Base-by-base conservation (phyloP, 2,329 filamentous ascomycete species). In the Sporothrix brasiliensis region DNA sequence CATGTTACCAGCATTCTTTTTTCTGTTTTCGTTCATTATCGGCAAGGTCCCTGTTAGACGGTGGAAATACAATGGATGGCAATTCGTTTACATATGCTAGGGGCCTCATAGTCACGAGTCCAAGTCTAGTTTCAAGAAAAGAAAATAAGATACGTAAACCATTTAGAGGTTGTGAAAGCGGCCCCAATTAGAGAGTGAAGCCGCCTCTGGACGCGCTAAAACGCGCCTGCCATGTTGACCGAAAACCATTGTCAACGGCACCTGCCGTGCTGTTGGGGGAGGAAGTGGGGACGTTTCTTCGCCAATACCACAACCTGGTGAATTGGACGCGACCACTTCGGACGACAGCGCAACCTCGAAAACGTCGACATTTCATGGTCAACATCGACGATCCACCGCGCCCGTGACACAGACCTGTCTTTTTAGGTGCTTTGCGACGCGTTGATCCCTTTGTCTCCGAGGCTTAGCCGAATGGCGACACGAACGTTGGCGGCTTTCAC, bases 171-270 rank as follows among this genome's bases (percentile, higher is more conserved):
- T 47, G 44, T 30, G 27, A 30, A 3, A 30, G 27, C 27, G 27
- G 3, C 4, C 4, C 3, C 27, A 30, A 30, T 30, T 30, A 30
- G 4, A 30, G 27, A 30, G 27, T 30, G 27, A 5, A 30, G 27
- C 27, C 27, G 4, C 27, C 27, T 30, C 27, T 30, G 4, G 3
- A 30, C 27, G 27, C 58, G 58, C 58, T 63, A 63, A 11, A 47
- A 63, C 58, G 58, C 58, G 58, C 41, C 58, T 44, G 34, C 34
- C 39, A 44, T 19, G 54, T 16, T 9, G n/a, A 41, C 54, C 16
- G 10, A 30, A 34, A 34, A n/a, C 34, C 56, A 61, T 21, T 60
- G 56, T 41, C 56, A 60, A 60, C 56, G 39, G 54, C 30, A 21
- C 56, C 56, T 60, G 34, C 56, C 39, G 14, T 34, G n/a, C 56